A percentile compares a stretch with the other conserved stretches of the same genome.
Evolutionary conservation across 345 rosid species (phyloP).

Genomic region (Triadica sebifera): DNA sequence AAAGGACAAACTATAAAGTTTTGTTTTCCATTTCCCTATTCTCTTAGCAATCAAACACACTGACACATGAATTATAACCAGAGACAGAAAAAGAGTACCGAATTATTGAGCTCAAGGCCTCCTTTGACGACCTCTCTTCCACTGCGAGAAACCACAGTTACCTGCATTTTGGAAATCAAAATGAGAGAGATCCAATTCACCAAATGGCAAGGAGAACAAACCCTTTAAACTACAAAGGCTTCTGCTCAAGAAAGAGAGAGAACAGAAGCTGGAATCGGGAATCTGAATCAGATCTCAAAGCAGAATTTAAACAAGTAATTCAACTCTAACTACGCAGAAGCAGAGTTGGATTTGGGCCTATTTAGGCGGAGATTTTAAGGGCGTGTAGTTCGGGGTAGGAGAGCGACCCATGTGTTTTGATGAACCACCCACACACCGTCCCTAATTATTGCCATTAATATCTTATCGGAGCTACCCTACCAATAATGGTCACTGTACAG

Average conservation of each 20-base stretch:
- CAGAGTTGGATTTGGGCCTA: constrained; percentile 6
- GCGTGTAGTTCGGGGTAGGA: constrained; percentile 25
- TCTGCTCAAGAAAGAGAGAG: not conserved
- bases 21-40: not conserved
- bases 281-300: not conserved
- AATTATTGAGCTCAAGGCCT: constrained; percentile 70
- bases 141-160: constrained; percentile 72
- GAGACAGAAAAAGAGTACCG: constrained; percentile 39
- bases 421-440: constrained; percentile 6
- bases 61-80: not conserved
- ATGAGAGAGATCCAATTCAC: constrained; percentile 40
- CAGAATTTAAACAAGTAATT: not conserved
- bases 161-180: constrained; percentile 55
- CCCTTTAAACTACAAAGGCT: constrained; percentile 4
- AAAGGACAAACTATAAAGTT: not conserved
- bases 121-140: constrained; percentile 82
- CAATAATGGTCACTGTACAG: too few relatives aligned
- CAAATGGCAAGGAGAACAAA: constrained; percentile 4
- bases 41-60: constrained; percentile 15
- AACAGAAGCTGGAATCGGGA: not conserved
- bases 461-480: not conserved
- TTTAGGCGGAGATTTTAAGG: constrained; percentile 11
- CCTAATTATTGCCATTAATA: not conserved
- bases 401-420: constrained; percentile 18
- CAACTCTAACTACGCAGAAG: not conserved